Evolutionary conservation across 2,329 filamentous ascomycete genomes (phyloP).

Genomic region (Diplodia corticola): DNA sequence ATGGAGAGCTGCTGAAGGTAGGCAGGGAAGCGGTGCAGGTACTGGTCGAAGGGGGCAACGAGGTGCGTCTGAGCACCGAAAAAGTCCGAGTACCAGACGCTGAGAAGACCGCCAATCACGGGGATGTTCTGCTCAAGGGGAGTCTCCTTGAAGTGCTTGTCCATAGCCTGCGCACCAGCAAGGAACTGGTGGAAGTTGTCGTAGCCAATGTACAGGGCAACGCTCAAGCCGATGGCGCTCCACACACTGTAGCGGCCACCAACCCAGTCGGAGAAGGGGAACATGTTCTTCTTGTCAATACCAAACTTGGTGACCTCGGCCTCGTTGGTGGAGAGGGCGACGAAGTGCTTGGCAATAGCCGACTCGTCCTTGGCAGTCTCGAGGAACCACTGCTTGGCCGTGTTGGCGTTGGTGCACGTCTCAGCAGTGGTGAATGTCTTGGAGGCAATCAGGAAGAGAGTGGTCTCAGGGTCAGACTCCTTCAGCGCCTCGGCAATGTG

Average conservation of each 20-base stretch:
- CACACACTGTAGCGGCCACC: constrained; percentile 98
- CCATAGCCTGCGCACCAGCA: constrained; percentile 92
- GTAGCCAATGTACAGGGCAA: constrained; percentile 91
- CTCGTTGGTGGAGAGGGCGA: constrained; percentile 95
- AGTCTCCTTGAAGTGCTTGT: constrained; percentile 93
- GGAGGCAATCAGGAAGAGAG: constrained; percentile 96
- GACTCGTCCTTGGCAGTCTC: constrained; percentile 72
- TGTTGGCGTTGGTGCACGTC: constrained; percentile 95
- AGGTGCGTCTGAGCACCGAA: constrained; percentile 98
- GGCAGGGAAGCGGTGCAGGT: constrained; percentile 97
- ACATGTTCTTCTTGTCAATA: constrained; percentile 99
- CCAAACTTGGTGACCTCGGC: constrained; percentile 96
- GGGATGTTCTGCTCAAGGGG: constrained; percentile 95
- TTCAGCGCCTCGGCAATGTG: constrained; percentile 93
- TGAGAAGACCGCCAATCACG: constrained; percentile 84
- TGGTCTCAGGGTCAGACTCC: constrained; percentile 90
- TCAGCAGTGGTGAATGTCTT: constrained; percentile 99
- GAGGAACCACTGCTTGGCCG: constrained; percentile 95
- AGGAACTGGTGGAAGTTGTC: constrained; percentile 98
- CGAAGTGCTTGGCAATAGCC: constrained; percentile 95
- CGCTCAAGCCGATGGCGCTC: constrained; percentile 95
- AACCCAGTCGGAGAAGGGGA: constrained; percentile 98
- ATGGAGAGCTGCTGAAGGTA: constrained; percentile 99
- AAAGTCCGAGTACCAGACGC: constrained; percentile 99
- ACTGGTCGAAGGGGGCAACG: constrained; percentile 97